A percentile compares a stretch with the other conserved stretches of the same genome.
Conservation (phyloP, 176 grass and related monocot species). For the Ensete ventricosum region DNA sequence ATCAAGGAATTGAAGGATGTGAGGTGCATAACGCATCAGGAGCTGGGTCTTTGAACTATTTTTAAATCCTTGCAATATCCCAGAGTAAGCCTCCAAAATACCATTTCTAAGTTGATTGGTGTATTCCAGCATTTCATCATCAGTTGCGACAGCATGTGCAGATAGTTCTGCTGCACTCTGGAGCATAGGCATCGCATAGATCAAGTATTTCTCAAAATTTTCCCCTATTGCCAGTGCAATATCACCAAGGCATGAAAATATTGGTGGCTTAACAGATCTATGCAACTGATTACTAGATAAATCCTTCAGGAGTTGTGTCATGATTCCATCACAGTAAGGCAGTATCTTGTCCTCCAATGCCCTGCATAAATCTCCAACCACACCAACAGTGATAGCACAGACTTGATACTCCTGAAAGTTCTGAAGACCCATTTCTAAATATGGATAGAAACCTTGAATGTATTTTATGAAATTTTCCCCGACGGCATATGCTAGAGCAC, state of each 20-base stretch:
- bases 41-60: conserved; percentile 11
- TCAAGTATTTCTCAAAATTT: conserved; percentile 14
- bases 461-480: conserved; percentile 12
- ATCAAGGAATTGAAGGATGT: conserved; percentile 20
- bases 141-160: neutral
- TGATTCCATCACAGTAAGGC: conserved; percentile 19
- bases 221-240: conserved; percentile 15
- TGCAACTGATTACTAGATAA: conserved; percentile 17
- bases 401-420: conserved; percentile 21
- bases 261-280: conserved; percentile 20
- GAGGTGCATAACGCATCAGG: conserved; percentile 5
- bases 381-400: conserved; percentile 17
- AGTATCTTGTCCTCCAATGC: conserved; percentile 19
- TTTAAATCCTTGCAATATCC: conserved; percentile 21
- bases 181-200: conserved; percentile 15
- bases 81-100: conserved; percentile 18
- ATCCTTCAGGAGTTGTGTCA: conserved; percentile 18
- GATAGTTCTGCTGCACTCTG: conserved; percentile 19
- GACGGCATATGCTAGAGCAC: conserved; percentile 8
- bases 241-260: conserved; percentile 17
- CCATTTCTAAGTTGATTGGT: conserved; percentile 19
- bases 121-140: conserved; percentile 13
- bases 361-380: conserved; percentile 19
- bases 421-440: conserved; percentile 17
- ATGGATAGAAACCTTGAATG: conserved; percentile 19